Percentiles rank a stretch among this genome's conserved stretches.
phyloP scores from a whole-genome alignment of 1,284 basidiomycete species.

The Cryptococcus sp. region DNA sequence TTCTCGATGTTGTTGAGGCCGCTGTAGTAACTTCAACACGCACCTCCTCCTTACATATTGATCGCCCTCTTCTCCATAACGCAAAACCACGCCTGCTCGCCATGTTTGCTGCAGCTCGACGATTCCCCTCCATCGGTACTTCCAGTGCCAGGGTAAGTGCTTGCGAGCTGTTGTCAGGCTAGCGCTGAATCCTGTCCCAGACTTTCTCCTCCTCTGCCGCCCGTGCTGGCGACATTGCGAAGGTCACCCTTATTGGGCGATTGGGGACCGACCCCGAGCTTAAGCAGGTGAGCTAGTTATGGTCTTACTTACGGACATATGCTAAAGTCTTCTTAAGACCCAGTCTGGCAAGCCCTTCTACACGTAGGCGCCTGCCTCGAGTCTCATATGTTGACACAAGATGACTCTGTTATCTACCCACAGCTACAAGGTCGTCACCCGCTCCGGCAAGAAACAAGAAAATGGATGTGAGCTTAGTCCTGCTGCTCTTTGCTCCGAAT shows the following conservation, averaged over 20 bases:
- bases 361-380: slow-evolving; percentile 19
- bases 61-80: no score
- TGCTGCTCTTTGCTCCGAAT: not conserved
- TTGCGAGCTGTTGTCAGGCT: no score
- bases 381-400: not conserved
- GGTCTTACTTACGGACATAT: not conserved
- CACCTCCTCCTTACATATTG: no score
- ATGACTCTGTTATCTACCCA: not conserved
- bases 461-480: slow-evolving; percentile 3
- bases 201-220: slow-evolving; percentile 27
- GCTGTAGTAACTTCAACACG: no score
- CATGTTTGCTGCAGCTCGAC: no score
- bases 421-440: slow-evolving; percentile 43
- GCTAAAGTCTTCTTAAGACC: slow-evolving; percentile 17
- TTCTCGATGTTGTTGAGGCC: no score
- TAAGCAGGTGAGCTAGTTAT: slow-evolving; percentile 22
- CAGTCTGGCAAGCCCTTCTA: slow-evolving; percentile 39
- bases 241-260: slow-evolving; percentile 41
- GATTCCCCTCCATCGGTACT: no score
- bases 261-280: slow-evolving; percentile 40
- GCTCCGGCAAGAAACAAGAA: slow-evolving; percentile 14
- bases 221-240: slow-evolving; percentile 28
- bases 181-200: slow-evolving; percentile 9
- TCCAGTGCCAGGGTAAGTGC: no score
- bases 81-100: no score